A percentile compares a stretch with the other conserved stretches of the same genome.
Evolutionary conservation across 176 grass and related monocot species (phyloP).

Genomic region (Musa itinerans): DNA sequence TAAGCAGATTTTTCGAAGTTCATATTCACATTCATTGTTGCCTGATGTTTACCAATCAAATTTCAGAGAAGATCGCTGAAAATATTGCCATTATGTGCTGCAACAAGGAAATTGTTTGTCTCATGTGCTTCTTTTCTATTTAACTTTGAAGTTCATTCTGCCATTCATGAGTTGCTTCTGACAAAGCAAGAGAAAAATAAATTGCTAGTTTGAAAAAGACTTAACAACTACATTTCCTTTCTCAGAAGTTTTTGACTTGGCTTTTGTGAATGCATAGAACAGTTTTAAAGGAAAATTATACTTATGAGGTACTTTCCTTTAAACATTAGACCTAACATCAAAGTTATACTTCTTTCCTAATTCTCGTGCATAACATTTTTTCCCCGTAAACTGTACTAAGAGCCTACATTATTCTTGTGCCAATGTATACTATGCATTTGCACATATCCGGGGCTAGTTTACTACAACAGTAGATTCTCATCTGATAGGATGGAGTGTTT

Average conservation of each 20-base stretch:
- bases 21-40: background rate
- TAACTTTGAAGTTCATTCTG: too few species aligned
- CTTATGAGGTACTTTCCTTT: too few species aligned
- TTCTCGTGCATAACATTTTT: too few species aligned
- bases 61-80: background rate
- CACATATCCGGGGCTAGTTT: too few species aligned
- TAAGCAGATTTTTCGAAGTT: background rate
- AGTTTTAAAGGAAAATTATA: background rate
- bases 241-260: background rate
- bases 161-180: too few species aligned
- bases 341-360: too few species aligned
- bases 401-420: too few species aligned
- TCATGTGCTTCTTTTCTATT: background rate
- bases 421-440: too few species aligned
- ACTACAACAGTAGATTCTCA: too few species aligned
- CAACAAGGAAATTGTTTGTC: constrained; percentile 3
- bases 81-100: background rate
- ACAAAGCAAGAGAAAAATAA: background rate
- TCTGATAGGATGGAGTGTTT: too few species aligned
- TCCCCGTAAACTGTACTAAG: too few species aligned
- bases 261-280: background rate
- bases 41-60: background rate
- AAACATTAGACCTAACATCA: too few species aligned
- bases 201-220: background rate
- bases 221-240: background rate